These are phyloP conservation scores for Eutreptiella sp. DNA, from an alignment of 208 protist genomes.

Conservation along the genomic window DNA sequence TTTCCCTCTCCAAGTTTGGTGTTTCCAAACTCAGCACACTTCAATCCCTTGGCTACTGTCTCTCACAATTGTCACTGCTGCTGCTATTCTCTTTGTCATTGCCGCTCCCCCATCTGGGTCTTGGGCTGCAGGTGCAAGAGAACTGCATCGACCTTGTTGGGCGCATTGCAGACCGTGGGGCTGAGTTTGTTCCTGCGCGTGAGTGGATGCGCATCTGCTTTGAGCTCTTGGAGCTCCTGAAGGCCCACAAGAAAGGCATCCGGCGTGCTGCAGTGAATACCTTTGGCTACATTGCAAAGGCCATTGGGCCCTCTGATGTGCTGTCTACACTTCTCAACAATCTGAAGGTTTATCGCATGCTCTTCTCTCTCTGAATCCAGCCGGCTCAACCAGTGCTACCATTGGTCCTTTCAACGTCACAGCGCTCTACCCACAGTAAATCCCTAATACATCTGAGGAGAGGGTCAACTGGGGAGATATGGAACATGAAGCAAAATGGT, in stretches of 20 bases:
- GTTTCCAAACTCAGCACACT: too few relatives aligned
- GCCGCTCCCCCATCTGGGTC: background rate
- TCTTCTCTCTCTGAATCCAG: too few relatives aligned
- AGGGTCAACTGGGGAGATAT: too few relatives aligned
- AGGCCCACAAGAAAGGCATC: constrained; percentile 95
- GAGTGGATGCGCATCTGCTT: constrained; percentile 96
- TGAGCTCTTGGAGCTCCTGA: constrained; percentile 97
- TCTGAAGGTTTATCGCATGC: too few relatives aligned
- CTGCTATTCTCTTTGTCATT: constrained; percentile 1
- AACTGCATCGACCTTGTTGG: constrained; percentile 96
- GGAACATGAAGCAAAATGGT: too few relatives aligned
- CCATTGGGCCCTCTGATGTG: constrained; percentile 98
- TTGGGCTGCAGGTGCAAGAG: constrained; percentile 81
- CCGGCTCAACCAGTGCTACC: too few relatives aligned
- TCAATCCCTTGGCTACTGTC: too few relatives aligned
- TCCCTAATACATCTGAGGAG: too few relatives aligned
- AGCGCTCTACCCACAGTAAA: too few relatives aligned
- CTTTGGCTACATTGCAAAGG: constrained; percentile 98
- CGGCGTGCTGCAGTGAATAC: constrained; percentile 90
- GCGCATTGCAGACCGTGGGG: constrained; percentile 84
- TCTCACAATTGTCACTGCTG: background rate
- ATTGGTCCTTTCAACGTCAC: too few relatives aligned
- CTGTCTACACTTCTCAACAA: constrained; percentile 97
- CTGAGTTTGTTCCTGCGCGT: constrained; percentile 50
- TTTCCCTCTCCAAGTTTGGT: too few relatives aligned